phyloP scores from a whole-genome alignment of 2,329 filamentous ascomycete species.

The Boeremia exigua region DNA sequence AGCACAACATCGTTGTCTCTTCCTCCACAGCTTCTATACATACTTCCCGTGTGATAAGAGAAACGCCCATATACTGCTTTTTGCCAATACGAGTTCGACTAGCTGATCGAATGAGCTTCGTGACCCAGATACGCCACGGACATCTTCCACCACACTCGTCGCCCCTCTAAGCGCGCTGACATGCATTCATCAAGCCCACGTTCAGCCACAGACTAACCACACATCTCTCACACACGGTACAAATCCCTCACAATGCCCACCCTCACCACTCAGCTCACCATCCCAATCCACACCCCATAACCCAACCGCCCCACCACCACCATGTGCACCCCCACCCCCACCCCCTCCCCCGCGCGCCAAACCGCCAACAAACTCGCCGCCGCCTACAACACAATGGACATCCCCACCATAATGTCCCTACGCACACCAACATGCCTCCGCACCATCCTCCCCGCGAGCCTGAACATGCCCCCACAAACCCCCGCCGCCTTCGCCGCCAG shows the following conservation, averaged over 20 bases:
- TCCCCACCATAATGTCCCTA: constrained; percentile 33
- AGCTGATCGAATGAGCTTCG: too few relatives aligned
- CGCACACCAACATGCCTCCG: constrained; percentile 37
- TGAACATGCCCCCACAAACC: constrained; percentile 30
- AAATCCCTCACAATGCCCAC: background rate
- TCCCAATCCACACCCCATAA: background rate
- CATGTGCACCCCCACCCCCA: constrained; percentile 9
- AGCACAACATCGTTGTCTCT: background rate
- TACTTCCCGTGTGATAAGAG: too few relatives aligned
- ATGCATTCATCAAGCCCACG: background rate
- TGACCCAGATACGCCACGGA: too few relatives aligned
- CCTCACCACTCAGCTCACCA: background rate
- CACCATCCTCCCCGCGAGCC: constrained; percentile 36
- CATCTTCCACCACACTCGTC: background rate
- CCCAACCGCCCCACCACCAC: too few relatives aligned
- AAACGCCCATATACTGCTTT: background rate
- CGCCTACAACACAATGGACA: constrained; percentile 44
- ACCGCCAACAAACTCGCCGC: constrained; percentile 37
- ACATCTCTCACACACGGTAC: background rate
- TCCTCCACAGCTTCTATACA: background rate
- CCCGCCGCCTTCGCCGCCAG: constrained; percentile 25
- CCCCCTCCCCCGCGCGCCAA: constrained; percentile 31
- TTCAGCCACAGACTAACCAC: background rate
- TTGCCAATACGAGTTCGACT: too few relatives aligned
- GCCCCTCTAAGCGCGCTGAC: background rate